Conservation (phyloP, 108 stramenopile species). For the Seminavis robusta region DNA sequence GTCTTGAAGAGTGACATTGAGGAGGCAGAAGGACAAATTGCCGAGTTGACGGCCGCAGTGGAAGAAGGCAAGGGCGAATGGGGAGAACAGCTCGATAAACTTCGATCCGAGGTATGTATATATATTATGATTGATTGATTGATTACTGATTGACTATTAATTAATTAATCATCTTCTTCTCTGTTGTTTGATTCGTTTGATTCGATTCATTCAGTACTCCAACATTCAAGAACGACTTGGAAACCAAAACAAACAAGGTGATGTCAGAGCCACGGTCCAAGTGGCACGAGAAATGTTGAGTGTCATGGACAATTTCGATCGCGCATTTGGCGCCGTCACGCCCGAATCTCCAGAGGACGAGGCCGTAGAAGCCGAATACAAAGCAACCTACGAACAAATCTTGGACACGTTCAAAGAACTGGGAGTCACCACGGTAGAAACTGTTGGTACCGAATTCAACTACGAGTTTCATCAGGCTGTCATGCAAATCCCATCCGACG, state of each 20-base stretch:
- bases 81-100: conserved; percentile 62
- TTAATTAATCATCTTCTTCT: neutral
- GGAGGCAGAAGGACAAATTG: conserved; percentile 50
- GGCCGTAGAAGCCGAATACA: conserved; percentile 71
- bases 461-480: conserved; percentile 88
- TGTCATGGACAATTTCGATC: conserved; percentile 82
- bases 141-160: neutral
- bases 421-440: conserved; percentile 77
- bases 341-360: conserved; percentile 58
- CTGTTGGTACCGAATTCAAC: conserved; percentile 84
- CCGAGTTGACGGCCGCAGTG: conserved; percentile 45
- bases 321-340: conserved; percentile 63
- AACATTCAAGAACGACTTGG: conserved; percentile 70
- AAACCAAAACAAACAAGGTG: conserved; percentile 45
- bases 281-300: conserved; percentile 55
- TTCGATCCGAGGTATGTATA: conserved; percentile 57
- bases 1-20: conserved; percentile 70
- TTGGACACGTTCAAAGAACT: conserved; percentile 55
- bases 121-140: conserved; percentile 6
- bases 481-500: conserved; percentile 70
- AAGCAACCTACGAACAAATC: conserved; percentile 56
- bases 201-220: conserved; percentile 11
- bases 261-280: conserved; percentile 51
- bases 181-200: neutral
- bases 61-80: conserved; percentile 77